Base-by-base conservation (phyloP, 148 eudicot species). In the Mesembryanthemum crystallinum region DNA sequence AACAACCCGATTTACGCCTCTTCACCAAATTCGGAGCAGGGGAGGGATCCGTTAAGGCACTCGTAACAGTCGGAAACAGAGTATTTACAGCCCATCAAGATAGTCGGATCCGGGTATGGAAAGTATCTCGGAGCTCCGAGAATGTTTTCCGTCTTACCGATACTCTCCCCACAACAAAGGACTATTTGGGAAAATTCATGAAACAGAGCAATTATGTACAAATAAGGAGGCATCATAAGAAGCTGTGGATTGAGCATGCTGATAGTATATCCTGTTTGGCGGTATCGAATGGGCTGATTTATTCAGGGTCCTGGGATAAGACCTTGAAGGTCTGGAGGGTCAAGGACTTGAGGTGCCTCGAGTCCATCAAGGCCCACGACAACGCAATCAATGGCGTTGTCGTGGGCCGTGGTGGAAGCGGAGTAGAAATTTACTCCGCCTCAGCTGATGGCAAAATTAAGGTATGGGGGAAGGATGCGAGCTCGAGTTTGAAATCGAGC, bases 231-330 rank as follows among this genome's bases (percentile, higher is more conserved):
- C 86, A 94, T 71, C 98, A 91, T 55, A 93, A 87, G 82, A 86
- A 82, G 15, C 67, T 94, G 20, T 94, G 98, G 98, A 91, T 94
- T 8, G 91, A 94, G 58, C 98, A 91, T 39, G 86, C 91, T 0
- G 98, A 94, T 73, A 90, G 88, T 29, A 90, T 94, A 1, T 89
- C 98, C 5, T 94, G 98, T 58, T 80, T 94, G 59, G 88, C 97
- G 0, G 90, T 88, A 1, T 76, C 76, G 0, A 80, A 82, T 5
- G 95, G 92, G 55, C 72, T 91, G 24, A 83, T 94, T 35, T 94
- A 94, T 77, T 94, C 98, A 1, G 98, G 98, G 4, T 94, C 98
- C 0, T 94, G 98, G 98, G 98, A 94, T 68, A 91, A 89, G 81
- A 88, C 93, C 1, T 71, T 94, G 4, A 94, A 94, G 33, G 93